Percentiles rank a stretch among this genome's conserved stretches.
These are phyloP conservation scores for Debaryomycetaceae sp. DNA, from an alignment of 1,139 yeast genomes.

Conservation along the genomic window DNA sequence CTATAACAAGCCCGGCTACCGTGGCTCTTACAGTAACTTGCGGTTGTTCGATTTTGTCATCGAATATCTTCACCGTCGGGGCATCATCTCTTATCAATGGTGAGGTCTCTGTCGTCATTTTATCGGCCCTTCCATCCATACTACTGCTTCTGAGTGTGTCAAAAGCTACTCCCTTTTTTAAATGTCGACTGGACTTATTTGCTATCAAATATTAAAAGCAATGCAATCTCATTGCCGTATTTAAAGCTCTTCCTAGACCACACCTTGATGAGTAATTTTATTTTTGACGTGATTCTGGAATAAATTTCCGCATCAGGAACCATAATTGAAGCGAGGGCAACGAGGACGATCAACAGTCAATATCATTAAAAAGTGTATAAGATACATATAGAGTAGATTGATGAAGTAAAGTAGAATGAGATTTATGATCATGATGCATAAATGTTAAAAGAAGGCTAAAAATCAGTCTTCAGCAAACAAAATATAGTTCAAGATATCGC, in stretches of 20 bases:
- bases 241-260: neutral
- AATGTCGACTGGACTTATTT: too few relatives aligned
- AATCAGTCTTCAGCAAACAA: conserved; percentile 58
- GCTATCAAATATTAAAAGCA: too few relatives aligned
- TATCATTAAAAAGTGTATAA: neutral
- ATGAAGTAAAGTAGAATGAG: neutral
- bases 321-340: neutral
- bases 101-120: neutral
- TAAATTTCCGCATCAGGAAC: neutral
- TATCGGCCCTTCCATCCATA: neutral
- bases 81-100: neutral
- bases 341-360: neutral
- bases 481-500: conserved; percentile 86
- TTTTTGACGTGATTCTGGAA: neutral
- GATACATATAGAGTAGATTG: neutral
- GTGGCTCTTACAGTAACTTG: conserved; percentile 76
- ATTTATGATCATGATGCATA: neutral
- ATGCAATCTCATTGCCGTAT: too few relatives aligned
- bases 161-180: too few relatives aligned
- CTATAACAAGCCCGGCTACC: conserved; percentile 69
- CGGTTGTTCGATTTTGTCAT: conserved; percentile 38
- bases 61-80: conserved; percentile 13
- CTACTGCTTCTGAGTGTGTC: neutral
- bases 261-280: neutral
- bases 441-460: neutral